These are phyloP conservation scores for Acidomyces sp. DNA, from an alignment of 495 filamentous ascomycete genomes.

Conservation along the genomic window DNA sequence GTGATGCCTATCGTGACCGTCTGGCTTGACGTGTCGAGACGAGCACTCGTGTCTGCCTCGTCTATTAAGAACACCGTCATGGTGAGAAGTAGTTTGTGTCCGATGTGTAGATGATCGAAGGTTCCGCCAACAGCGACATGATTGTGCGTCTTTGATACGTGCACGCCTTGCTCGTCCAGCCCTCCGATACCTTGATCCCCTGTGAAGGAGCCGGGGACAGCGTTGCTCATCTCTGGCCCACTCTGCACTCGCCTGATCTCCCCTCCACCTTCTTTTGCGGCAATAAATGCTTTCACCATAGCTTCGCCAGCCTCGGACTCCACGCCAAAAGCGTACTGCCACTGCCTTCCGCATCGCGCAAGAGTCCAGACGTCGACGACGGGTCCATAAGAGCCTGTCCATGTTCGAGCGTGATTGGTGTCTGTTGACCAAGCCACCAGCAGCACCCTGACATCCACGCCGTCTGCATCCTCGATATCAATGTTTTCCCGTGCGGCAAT, in stretches of 20 bases:
- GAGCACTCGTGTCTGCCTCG: slow-evolving; percentile 30
- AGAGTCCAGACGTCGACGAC: slow-evolving; percentile 55
- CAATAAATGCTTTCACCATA: slow-evolving; percentile 26
- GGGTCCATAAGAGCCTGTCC: slow-evolving; percentile 36
- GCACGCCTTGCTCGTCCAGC: slow-evolving; percentile 18
- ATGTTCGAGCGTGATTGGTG: slow-evolving; percentile 25
- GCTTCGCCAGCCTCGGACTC: slow-evolving; percentile 44
- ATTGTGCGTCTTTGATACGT: slow-evolving; percentile 28
- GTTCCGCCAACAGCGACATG: slow-evolving; percentile 81
- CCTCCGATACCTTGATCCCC: neutral
- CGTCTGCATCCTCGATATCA: slow-evolving; percentile 52
- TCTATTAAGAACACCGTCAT: slow-evolving; percentile 62
- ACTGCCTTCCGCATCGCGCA: slow-evolving; percentile 48
- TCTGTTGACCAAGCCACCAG: slow-evolving; percentile 47
- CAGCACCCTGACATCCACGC: slow-evolving; percentile 66
- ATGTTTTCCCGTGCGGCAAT: slow-evolving; percentile 48
- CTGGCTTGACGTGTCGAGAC: slow-evolving; percentile 25
- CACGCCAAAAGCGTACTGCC: slow-evolving; percentile 58
- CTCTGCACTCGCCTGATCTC: slow-evolving; percentile 1
- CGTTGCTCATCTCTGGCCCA: neutral
- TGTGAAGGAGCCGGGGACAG: neutral
- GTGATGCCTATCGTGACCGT: slow-evolving; percentile 74
- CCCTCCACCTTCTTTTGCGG: slow-evolving; percentile 10
- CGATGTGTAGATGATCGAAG: slow-evolving; percentile 90
- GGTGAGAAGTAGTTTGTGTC: slow-evolving; percentile 88